Evolutionary conservation across 1,284 basidiomycete genomes (phyloP), one percentile per base, ranked within the genome.

Genomic region (Mycena citricolor): DNA sequence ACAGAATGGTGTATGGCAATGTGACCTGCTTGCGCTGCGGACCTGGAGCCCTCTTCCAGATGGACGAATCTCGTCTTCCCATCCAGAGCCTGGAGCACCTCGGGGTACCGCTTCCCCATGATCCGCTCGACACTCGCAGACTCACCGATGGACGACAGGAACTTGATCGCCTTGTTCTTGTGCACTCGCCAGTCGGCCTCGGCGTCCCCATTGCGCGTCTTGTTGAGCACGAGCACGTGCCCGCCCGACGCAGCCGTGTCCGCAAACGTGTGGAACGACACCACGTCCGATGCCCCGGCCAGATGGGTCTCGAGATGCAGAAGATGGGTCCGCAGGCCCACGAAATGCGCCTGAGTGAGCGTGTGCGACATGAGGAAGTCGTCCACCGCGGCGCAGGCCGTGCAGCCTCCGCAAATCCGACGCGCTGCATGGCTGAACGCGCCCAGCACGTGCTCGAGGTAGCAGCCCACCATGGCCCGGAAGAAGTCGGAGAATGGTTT

Each of bases 401-500:
- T 21, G 39, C 51, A 52, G 22, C 39, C 12, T 2, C 36, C 43
- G 40, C 43, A 49, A 7, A 52, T 39, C 7, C 17, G 23, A 26
- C 42, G 39, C 10, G 33, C 14, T 22, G 25, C 38, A 21, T 42
- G 28, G 32, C 23, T 29, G 32, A 30, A 49, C 3, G 42, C 22
- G 5, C 51, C 47, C n/a, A 49, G 39, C 7, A 52, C 51, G 20
- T 49, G 41, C 22, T 49, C 43, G 5, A 52, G 43, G 14, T 48
- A 52, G 22, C 43, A 45, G 5, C 51, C 51, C 32, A 52, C 49
- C 22, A 44, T 43, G 1, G 51, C 47, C 23, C 51, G 42, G 47
- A 52, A 52, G 30, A 52, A 52, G 14, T 52, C 51, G 37, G 17
- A 36, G 37, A 52, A 52, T 2, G 51, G 51, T n/a, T 52, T 52